A percentile compares a stretch with the other conserved stretches of the same genome.
Evolutionary conservation across 2,329 filamentous ascomycete species (phyloP).

Genomic region (Cladosporium halotolerans): DNA sequence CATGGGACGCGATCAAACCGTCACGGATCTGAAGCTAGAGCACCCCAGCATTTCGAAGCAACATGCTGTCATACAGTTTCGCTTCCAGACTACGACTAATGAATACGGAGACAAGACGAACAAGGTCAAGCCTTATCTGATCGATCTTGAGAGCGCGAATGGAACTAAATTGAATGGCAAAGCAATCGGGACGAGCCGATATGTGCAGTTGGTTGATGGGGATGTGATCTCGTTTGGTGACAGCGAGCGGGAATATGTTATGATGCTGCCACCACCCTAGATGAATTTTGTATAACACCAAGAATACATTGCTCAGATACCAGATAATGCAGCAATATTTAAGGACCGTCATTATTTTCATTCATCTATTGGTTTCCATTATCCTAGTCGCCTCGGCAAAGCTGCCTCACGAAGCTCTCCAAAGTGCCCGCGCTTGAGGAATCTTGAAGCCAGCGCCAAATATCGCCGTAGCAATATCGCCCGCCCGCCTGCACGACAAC

Average conservation of each 20-base stretch:
- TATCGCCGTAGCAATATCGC: not conserved
- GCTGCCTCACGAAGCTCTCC: no score
- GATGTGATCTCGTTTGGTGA: conserved; percentile 85
- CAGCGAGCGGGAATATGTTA: conserved; percentile 88
- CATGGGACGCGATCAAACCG: conserved; percentile 69
- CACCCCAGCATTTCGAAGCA: conserved; percentile 94
- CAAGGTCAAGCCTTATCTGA: conserved; percentile 68
- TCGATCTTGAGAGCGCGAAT: conserved; percentile 90
- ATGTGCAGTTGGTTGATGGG: conserved; percentile 78
- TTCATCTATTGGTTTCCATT: no score
- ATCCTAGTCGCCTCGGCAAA: no score
- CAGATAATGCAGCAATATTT: no score
- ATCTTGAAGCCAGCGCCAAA: conserved; percentile 8
- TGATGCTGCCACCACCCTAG: conserved; percentile 62
- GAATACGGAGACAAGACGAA: conserved; percentile 81
- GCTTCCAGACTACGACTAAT: conserved; percentile 73
- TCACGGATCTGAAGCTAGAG: conserved; percentile 78
- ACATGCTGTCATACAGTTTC: conserved; percentile 91
- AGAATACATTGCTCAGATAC: no score
- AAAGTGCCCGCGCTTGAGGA: conserved; percentile 7
- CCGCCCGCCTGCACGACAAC: not conserved
- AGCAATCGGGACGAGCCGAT: conserved; percentile 66
- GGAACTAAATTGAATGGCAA: conserved; percentile 79
- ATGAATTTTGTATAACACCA: not conserved
- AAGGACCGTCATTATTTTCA: no score